These are phyloP conservation scores for Rhizopogon vulgaris DNA, from an alignment of 768 basidiomycete genomes.

Conservation along the genomic window DNA sequence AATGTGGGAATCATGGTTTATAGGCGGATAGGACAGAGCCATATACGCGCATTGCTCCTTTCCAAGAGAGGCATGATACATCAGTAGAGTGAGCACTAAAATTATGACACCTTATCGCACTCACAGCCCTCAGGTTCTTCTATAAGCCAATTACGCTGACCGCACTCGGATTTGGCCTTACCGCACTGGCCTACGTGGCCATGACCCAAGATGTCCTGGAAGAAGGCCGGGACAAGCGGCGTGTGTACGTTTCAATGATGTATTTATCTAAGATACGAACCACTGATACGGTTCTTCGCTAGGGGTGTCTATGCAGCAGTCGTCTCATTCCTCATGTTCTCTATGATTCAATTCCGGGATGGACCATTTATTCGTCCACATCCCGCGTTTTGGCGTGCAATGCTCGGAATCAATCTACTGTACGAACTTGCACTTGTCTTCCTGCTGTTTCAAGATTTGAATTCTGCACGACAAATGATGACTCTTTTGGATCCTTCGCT, in stretches of 20 bases:
- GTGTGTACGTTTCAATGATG: constrained; percentile 49
- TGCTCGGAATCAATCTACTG: constrained; percentile 75
- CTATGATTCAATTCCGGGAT: constrained; percentile 85
- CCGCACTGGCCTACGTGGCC: constrained; percentile 73
- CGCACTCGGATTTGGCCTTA: constrained; percentile 59
- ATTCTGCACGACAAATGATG: constrained; percentile 75
- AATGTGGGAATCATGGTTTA: constrained; percentile 10
- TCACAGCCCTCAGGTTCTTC: constrained; percentile 59
- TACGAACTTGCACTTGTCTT: constrained; percentile 83
- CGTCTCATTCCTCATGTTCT: constrained; percentile 71
- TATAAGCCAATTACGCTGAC: constrained; percentile 81
- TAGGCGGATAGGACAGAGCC: constrained; percentile 81
- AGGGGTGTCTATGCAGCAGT: constrained; percentile 77
- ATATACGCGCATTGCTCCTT: constrained; percentile 77
- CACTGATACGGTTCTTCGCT: constrained; percentile 3
- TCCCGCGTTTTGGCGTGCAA: constrained; percentile 78
- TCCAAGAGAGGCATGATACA: constrained; percentile 79
- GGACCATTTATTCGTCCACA: constrained; percentile 87
- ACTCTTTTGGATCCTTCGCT: constrained; percentile 67
- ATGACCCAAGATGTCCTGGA: constrained; percentile 80
- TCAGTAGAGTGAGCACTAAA: constrained; percentile 60
- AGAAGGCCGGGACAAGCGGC: constrained; percentile 76
- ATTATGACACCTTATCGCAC: neutral
- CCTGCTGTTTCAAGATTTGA: constrained; percentile 78
- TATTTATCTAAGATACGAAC: neutral